Evolutionary conservation across 768 basidiomycete species (phyloP).

Genomic region (Termitomyces sp.): DNA sequence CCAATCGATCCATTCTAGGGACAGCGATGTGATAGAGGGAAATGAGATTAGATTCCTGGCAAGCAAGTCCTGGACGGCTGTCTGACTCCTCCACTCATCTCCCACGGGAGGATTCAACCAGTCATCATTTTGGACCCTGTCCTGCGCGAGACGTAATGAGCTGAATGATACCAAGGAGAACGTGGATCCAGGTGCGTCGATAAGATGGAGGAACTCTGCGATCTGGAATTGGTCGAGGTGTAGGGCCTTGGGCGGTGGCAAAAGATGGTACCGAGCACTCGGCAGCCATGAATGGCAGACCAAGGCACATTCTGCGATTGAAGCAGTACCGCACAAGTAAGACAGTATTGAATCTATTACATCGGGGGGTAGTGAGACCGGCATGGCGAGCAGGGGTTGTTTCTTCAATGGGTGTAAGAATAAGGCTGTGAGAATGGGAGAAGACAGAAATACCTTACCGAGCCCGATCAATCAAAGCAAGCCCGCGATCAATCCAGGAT

Average conservation of each 20-base stretch:
- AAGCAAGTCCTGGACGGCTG: background rate
- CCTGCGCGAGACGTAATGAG: background rate
- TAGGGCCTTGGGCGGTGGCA: background rate
- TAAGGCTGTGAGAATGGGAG: too few relatives aligned
- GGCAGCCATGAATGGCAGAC: conserved; percentile 4
- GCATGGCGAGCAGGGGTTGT: background rate
- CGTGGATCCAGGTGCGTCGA: background rate
- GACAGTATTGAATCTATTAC: background rate
- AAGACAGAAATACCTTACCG: too few relatives aligned
- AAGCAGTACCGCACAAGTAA: background rate
- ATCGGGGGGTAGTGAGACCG: background rate
- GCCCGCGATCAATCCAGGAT: too few relatives aligned
- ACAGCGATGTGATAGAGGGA: background rate
- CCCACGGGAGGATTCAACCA: too few relatives aligned
- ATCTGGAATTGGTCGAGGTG: background rate
- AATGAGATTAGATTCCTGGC: background rate
- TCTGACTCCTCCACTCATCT: background rate
- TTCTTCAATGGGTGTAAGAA: too few relatives aligned
- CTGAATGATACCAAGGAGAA: background rate
- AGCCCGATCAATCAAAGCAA: too few relatives aligned
- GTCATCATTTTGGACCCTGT: too few relatives aligned
- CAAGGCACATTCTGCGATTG: conserved; percentile 2
- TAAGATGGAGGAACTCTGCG: background rate
- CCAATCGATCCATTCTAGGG: background rate
- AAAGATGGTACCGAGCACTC: conserved; percentile 3